A percentile compares a stretch with the other conserved stretches of the same genome.
phyloP scores from a whole-genome alignment of 75 land plant genomes.

The Pinus tabuliformis region DNA sequence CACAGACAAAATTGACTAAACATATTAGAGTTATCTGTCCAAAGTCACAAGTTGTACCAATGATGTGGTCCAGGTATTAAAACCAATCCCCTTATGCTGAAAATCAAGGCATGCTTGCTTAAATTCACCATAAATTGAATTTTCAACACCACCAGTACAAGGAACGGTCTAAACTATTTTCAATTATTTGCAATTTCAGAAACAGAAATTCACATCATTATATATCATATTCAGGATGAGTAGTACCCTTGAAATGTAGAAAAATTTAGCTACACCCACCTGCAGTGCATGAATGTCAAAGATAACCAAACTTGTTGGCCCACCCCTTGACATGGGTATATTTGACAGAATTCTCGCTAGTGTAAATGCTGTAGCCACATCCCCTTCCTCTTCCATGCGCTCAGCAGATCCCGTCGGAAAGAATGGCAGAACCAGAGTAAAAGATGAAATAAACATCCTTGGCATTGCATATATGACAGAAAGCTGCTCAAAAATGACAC shows the following conservation, averaged over 20 bases:
- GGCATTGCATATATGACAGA: slow-evolving; percentile 90
- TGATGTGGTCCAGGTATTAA: too few species aligned
- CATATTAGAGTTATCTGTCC: too few species aligned
- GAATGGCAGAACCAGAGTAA: slow-evolving; percentile 89
- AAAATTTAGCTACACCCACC: slow-evolving; percentile 21
- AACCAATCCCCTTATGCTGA: neutral
- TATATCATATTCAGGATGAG: neutral
- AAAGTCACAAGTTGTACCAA: too few species aligned
- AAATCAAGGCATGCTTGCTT: neutral
- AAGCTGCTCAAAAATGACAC: slow-evolving; percentile 90
- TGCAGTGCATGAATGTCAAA: slow-evolving; percentile 98
- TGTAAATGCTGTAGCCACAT: slow-evolving; percentile 94
- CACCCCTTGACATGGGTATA: slow-evolving; percentile 93
- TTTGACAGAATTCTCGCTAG: slow-evolving; percentile 88
- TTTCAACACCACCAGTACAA: neutral
- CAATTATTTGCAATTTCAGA: neutral
- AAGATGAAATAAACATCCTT: slow-evolving; percentile 81
- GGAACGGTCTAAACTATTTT: neutral
- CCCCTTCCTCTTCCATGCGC: slow-evolving; percentile 98
- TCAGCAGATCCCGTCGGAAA: slow-evolving; percentile 95
- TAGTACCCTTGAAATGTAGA: neutral
- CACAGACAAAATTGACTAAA: neutral
- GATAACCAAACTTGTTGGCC: slow-evolving; percentile 91
- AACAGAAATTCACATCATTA: neutral
- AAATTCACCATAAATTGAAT: neutral